Conservation (phyloP, 2,329 filamentous ascomycete genomes). For the Aspergillus pseudoviridinutans region DNA sequence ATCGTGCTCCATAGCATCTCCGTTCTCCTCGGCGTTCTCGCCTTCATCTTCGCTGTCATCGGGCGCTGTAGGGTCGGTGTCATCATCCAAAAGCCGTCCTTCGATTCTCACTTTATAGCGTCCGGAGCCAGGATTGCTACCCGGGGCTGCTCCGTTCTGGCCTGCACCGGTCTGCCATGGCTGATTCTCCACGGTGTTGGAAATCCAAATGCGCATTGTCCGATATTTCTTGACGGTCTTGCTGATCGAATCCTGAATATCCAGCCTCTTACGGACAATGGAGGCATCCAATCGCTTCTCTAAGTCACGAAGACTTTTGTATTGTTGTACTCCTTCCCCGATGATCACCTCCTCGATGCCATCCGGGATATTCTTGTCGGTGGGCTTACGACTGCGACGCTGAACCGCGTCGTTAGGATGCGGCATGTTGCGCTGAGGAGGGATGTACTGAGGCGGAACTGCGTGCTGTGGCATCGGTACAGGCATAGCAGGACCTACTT, state of each 20-base stretch:
- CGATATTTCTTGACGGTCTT: constrained; percentile 73
- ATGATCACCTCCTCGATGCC: constrained; percentile 79
- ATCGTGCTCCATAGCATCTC: constrained; percentile 61
- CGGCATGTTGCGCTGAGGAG: constrained; percentile 33
- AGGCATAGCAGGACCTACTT: constrained; percentile 29
- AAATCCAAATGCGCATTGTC: constrained; percentile 89
- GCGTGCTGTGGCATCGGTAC: constrained; percentile 36
- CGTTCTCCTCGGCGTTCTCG: constrained; percentile 32
- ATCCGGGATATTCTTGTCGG: constrained; percentile 91
- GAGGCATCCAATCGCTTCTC: constrained; percentile 87
- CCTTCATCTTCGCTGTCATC: constrained; percentile 46
- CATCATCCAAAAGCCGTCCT: constrained; percentile 73
- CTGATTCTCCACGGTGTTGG: constrained; percentile 91
- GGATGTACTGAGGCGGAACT: constrained; percentile 35
- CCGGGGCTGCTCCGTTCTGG: constrained; percentile 62
- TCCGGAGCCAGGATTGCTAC: constrained; percentile 34
- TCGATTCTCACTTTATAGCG: constrained; percentile 86
- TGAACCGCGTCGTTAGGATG: constrained; percentile 54
- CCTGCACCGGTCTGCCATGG: constrained; percentile 90
- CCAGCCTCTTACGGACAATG: constrained; percentile 89
- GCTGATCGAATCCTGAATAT: constrained; percentile 77
- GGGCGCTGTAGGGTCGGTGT: constrained; percentile 51
- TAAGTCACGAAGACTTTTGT: constrained; percentile 77
- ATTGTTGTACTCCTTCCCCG: constrained; percentile 76
- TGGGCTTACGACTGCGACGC: constrained; percentile 81